Evolutionary conservation across 108 stramenopile genomes (phyloP), one percentile per base, ranked within the genome.

Genomic region (Aurantiochytrium sp.): DNA sequence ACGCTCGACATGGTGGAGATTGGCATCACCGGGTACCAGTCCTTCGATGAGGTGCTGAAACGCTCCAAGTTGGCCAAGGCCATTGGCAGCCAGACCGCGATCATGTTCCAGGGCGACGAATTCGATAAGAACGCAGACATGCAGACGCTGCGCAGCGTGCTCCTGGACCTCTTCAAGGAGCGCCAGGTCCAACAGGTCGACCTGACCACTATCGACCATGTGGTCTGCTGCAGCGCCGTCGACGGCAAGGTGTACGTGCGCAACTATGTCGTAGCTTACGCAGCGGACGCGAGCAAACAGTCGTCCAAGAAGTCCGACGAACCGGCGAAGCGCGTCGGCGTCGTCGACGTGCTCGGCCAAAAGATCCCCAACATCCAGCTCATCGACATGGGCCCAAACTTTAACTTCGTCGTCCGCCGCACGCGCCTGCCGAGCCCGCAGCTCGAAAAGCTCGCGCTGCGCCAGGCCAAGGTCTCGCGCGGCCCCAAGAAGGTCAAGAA

Each of bases 1-100:
- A 85, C 99, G n/a, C 92, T 99, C 24, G 99, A 99, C 89, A 96
- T 98, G 95, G 95, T 96, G 21, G 99, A 99, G 92, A 69, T 99
- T 8, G 97, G 97, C 19, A 89, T 98, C 32, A 86, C 95, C 27
- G 92, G 94, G 17, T 97, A 96, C 91, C 93, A 95, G 69, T 92
- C 94, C 37, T 27, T 96, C 22, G 87, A 91, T 32, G 95, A 96
- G 89, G 96, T 96, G 68, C 90, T 41, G 27, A 88, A 87, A 12
- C 36, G 30, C 36, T 55, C 55, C 37, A n/a, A 21, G 36, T 0
- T 55, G 37, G 86, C 54, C 37, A 52, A 86, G 86, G 50, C 86
- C 36, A 45, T 52, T 6, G 86, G 54, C 4, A 52, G 54, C 86
- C 54, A 55, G 55, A 52, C 55, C 54, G 30, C 54, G 41, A 55